Evolutionary conservation across 2,329 filamentous ascomycete genomes (phyloP).

Genomic region (Pseudocercospora fuligena): DNA sequence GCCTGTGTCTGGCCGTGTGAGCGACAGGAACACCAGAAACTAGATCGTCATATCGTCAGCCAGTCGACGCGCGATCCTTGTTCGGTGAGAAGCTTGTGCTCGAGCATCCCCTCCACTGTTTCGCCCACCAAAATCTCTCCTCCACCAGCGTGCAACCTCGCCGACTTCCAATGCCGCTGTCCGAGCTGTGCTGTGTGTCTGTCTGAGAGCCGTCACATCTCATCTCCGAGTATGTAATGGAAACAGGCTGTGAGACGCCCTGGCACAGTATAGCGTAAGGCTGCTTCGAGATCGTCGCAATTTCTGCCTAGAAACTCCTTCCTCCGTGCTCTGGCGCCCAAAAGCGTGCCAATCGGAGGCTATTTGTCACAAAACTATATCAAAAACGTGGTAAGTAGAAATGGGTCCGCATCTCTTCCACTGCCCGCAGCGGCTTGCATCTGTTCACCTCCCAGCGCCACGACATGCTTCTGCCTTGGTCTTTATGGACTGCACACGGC

Average conservation of each 20-base stretch:
- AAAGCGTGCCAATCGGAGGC: conserved; percentile 1
- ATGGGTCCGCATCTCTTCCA: neutral
- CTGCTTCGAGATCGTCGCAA: conserved; percentile 2
- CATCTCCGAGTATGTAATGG: neutral
- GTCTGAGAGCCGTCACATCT: neutral
- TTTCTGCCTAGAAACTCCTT: neutral
- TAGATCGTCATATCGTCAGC: conserved; percentile 8
- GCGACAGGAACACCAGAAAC: neutral
- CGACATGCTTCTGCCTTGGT: neutral
- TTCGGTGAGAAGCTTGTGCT: conserved; percentile 7
- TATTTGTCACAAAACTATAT: conserved; percentile 12
- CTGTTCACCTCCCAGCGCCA: neutral
- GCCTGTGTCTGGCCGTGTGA: neutral
- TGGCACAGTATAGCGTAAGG: neutral
- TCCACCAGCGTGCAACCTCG: neutral
- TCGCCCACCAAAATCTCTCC: neutral
- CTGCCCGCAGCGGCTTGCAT: neutral
- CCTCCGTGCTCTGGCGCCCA: neutral
- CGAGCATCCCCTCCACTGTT: neutral
- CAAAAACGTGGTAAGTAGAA: neutral
- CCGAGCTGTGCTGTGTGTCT: neutral
- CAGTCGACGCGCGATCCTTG: neutral
- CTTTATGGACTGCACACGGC: neutral
- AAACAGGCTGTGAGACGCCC: neutral
- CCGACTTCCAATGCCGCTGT: neutral